Base-by-base conservation (phyloP, 106 monocot genomes). In the Gastrodia elata region DNA sequence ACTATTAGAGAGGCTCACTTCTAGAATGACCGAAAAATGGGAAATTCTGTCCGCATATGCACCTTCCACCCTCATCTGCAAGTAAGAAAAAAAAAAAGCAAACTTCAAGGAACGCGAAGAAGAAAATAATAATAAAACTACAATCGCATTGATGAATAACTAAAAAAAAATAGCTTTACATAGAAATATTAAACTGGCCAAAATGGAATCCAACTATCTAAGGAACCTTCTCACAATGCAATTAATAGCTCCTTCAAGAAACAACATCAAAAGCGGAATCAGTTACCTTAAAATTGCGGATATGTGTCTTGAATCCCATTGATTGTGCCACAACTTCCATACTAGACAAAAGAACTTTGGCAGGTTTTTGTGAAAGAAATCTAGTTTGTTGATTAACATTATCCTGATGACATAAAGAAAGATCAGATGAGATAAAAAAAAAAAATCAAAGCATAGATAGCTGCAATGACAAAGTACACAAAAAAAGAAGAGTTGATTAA, bases 271-370 rank as follows among this genome's bases (percentile, higher is more conserved):
- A 18, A 22, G n/a, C 7, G 16, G 39, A 6, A 55, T 16, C 65
- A 67, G 36, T 67, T 82, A 95, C 95, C 95, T 95, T 95, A 52
- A 77, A 95, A 75, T 95, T 92, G 46, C 92, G 95, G 69, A 92
- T 95, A 52, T 95, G 95, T 22, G 95, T 95, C 83, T 95, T 95
- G 74, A 86, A 95, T 55, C 95, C 95, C 95, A 95, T 95, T 44
- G 95, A 95, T 49, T 95, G 95, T 18, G 95, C 95, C 73, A 95
- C 80, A 76, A 92, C 86, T 75, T 95, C 95, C 87, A 95, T 92
- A 25, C 76, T 96, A 68, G 95, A 92, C 56, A 96, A 64, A 73
- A 88, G 83, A 77, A 96, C 79, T 65, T 82, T 87, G 74, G 87
- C 92, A 71, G 95, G 86, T 79, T 89, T 92, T 49, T 68, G 77